Evolutionary conservation across 2,329 filamentous ascomycete genomes (phyloP).

Genomic region (Aspergillus costaricaensis): DNA sequence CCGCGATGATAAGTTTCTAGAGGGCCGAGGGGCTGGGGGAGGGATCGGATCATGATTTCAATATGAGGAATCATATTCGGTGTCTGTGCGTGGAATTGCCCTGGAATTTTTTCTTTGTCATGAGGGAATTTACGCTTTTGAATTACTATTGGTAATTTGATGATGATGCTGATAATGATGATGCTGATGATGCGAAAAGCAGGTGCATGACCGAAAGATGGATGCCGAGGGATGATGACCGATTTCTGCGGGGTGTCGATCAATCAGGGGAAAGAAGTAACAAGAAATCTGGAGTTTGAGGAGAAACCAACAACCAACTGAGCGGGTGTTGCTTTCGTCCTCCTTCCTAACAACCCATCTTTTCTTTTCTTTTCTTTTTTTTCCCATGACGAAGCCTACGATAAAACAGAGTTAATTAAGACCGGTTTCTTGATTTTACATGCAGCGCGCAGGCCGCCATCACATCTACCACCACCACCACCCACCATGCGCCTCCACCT

Average conservation of each 20-base stretch:
- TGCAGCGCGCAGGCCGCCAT: too few species aligned
- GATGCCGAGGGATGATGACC: not conserved
- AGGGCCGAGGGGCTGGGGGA: too few species aligned
- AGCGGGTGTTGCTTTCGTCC: not conserved
- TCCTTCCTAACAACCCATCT: not conserved
- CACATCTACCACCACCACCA: too few species aligned
- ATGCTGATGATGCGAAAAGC: not conserved
- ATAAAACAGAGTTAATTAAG: too few species aligned
- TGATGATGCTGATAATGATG: too few species aligned
- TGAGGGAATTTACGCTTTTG: not conserved
- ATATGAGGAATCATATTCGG: not conserved
- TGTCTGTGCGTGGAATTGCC: not conserved
- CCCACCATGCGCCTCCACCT: slow-evolving; percentile 22
- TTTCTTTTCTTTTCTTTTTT: too few species aligned
- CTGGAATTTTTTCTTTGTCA: not conserved
- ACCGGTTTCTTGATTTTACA: too few species aligned
- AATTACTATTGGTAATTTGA: too few species aligned
- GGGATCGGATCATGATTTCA: not conserved
- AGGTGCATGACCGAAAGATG: not conserved
- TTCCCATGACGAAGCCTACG: too few species aligned
- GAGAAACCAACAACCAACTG: not conserved
- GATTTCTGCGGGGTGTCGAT: slow-evolving; percentile 9
- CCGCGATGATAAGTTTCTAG: not conserved
- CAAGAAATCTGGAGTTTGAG: not conserved
- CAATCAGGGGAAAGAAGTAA: not conserved